Base-by-base conservation (phyloP, 1,139 yeast genomes). In the Kurtzmaniella quercitrusa region DNA sequence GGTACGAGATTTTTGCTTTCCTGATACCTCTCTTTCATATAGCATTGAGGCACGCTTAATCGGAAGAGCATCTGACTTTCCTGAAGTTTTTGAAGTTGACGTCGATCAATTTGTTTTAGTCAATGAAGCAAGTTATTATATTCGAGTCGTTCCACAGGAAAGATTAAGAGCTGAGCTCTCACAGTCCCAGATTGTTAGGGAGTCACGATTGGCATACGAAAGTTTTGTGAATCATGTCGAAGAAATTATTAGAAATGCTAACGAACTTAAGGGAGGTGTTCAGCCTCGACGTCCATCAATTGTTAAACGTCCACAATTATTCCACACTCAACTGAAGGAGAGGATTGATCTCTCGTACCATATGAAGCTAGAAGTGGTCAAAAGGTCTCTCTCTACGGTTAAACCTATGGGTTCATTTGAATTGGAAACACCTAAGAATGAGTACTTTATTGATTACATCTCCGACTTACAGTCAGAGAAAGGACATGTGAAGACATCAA, bases 41-140 rank as follows among this genome's bases (percentile, higher is more conserved):
- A 63, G 68, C 34, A 67, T 71, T 2, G 61, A 63, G 33, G 71
- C 71, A 3, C 57, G 74, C 48, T 64, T 71, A 36, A 65, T 72
- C 40, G 76, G 76, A 35, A 60, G 66, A 41, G 69, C 70, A 12
- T 59, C 61, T 9, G 59, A 57, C 38, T 60, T 57, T 40, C 52
- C 53, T 2, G 23, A 37, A 6, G 51, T 45, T 7, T 42, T 36
- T 19, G 22, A 42, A 15, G 15, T 17, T 6, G 21, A 32, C 7
- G 33, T 44, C 4, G 56, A 56, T 26, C 60, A 61, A 45, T 59
- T 53, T 37, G 47, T 61, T 16, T 48, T 61, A 15, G 49, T 60
- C 2, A 56, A 54, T 21, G 61, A 59, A 19, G 51, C 55, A 8
- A 56, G 61, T 36, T 46, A 51, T 15, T 57, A 56, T 15, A 37